phyloP scores from a whole-genome alignment of 1,284 basidiomycete genomes.

The Tetrapyrgos nigripes region DNA sequence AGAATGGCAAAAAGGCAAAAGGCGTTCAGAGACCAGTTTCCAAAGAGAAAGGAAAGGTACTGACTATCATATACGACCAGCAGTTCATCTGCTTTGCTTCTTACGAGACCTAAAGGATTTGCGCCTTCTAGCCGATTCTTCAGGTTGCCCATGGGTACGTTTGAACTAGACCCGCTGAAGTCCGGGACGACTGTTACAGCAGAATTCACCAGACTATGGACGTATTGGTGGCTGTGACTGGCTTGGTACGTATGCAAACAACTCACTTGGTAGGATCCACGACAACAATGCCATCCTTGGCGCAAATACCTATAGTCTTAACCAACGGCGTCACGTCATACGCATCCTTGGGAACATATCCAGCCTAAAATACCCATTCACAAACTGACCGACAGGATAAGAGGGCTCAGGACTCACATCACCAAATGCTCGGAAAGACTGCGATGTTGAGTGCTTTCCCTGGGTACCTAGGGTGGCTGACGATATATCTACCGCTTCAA shows the following conservation, averaged over 20 bases:
- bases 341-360: slow-evolving; percentile 72
- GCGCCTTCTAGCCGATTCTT: slow-evolving; percentile 64
- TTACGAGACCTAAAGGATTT: slow-evolving; percentile 72
- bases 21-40: too few species aligned
- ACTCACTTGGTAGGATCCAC: slow-evolving; percentile 71
- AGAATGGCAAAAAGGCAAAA: too few species aligned
- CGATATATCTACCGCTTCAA: slow-evolving; percentile 54
- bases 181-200: slow-evolving; percentile 64
- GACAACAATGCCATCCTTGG: slow-evolving; percentile 67
- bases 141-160: slow-evolving; percentile 52
- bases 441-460: slow-evolving; percentile 11
- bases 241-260: neutral
- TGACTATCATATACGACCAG: slow-evolving; percentile 77
- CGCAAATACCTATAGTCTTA: slow-evolving; percentile 69
- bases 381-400: slow-evolving; percentile 5
- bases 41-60: slow-evolving; percentile 26
- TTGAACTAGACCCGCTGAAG: slow-evolving; percentile 50
- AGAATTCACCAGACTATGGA: slow-evolving; percentile 46
- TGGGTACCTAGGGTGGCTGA: slow-evolving; percentile 46
- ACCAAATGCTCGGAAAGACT: slow-evolving; percentile 65
- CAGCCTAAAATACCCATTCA: slow-evolving; percentile 47
- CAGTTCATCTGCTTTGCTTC: slow-evolving; percentile 61
- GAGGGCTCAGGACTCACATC: slow-evolving; percentile 53
- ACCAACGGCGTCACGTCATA: slow-evolving; percentile 62
- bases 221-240: neutral